phyloP scores from a whole-genome alignment of 768 basidiomycete species.

The Leucocoprinus leucothites region DNA sequence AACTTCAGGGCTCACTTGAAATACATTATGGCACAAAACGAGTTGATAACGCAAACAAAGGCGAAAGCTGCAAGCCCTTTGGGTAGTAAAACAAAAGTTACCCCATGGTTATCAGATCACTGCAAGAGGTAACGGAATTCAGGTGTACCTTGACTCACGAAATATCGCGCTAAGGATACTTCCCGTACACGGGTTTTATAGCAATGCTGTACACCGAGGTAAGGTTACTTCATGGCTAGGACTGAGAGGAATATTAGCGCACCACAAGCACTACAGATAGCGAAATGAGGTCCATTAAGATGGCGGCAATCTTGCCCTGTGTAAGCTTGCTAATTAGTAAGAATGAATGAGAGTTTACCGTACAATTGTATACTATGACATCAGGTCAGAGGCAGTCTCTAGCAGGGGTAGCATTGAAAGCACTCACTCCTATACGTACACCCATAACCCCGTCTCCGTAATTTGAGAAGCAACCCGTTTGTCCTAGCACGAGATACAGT shows the following conservation, averaged over 20 bases:
- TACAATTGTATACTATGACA: slow-evolving; percentile 21
- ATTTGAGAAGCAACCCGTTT: slow-evolving; percentile 37
- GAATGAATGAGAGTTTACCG: not conserved
- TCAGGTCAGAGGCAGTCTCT: not conserved
- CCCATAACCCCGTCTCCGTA: slow-evolving; percentile 29
- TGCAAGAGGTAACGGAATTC: not conserved
- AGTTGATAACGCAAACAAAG: slow-evolving; percentile 27
- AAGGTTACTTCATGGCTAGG: not conserved
- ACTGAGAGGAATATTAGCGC: slow-evolving; percentile 2
- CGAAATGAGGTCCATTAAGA: slow-evolving; percentile 36
- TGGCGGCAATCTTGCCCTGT: slow-evolving; percentile 27
- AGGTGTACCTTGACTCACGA: slow-evolving; percentile 32
- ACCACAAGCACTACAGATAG: slow-evolving; percentile 32
- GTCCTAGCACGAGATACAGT: slow-evolving; percentile 21
- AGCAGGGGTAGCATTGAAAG: not conserved
- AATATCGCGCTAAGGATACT: slow-evolving; percentile 31
- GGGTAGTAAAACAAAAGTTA: not conserved
- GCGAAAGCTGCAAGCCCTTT: slow-evolving; percentile 32
- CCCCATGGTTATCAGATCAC: not conserved
- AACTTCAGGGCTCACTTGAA: slow-evolving; percentile 25
- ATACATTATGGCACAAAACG: slow-evolving; percentile 26
- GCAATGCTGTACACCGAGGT: slow-evolving; percentile 18
- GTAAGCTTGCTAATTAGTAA: not conserved
- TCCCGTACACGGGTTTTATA: slow-evolving; percentile 23
- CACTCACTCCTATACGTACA: slow-evolving; percentile 31